Base-by-base conservation (phyloP, 345 rosid species). In the Moringa oleifera region DNA sequence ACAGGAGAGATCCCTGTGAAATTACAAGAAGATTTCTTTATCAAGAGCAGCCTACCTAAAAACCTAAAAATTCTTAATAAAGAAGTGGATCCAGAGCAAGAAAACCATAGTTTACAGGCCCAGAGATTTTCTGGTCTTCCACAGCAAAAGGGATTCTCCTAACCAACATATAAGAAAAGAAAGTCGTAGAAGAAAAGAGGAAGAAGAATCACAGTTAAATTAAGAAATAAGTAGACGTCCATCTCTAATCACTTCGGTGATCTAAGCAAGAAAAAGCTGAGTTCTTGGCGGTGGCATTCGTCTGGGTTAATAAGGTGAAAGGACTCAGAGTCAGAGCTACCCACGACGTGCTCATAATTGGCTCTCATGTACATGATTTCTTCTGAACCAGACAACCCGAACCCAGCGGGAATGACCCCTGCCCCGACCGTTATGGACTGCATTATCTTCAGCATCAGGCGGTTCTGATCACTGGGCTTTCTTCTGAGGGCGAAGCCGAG, bases 281-380 rank as follows among this genome's bases (percentile, higher is more conserved):
- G 80, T 73, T 92, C 98, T 76, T 92, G 93, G 61, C 96, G 87
- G 6, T 82, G 57, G 64, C 77, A 75, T 55, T 77, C 82, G 1
- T 85, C 98, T 1, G 88, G 91, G 68, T 80, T 84, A 25, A 89
- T 82, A 62, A 89, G 75, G 70, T 87, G 89, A 81, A 92, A 92
- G 55, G 91, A 89, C 83, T 92, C 95, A 33, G 88, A 77, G 69
- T 92, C 83, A 33, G 84, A 81, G 64, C 80, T 73, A 0, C 90
- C 94, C 16, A 87, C 82, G 51, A 83, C 80, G 59, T 86, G 96
- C 72, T 93, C 97, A 41, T 87, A 89, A 68, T 85, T 89, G 1
- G 97, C 94, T 41, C 94, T 75, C 91, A 87, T 83, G 73, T 87
- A 89, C 85, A 83, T 84, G 33, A 93, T 70, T 73, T 87, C 96